A percentile compares a stretch with the other conserved stretches of the same genome.
These are phyloP conservation scores for Vicia villosa DNA, from an alignment of 306 rosid species.

Conservation along the genomic window DNA sequence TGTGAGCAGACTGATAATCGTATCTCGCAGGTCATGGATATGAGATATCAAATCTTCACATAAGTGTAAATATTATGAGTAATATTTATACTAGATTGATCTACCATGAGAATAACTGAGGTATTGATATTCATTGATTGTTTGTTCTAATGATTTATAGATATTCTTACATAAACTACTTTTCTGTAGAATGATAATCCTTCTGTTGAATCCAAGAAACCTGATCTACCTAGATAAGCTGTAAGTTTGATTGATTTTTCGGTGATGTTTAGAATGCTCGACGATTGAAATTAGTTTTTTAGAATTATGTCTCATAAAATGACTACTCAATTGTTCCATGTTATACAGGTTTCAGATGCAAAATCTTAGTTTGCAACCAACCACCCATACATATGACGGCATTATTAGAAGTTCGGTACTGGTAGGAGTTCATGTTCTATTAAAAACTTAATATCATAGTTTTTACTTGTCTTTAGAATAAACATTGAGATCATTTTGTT, in stretches of 20 bases:
- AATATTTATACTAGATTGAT: too few relatives aligned
- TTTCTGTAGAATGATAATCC: constrained; percentile 45
- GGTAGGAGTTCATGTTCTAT: neutral
- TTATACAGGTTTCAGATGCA: constrained; percentile 54
- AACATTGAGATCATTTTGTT: neutral
- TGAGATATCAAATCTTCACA: too few relatives aligned
- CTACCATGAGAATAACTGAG: too few relatives aligned
- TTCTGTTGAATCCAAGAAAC: constrained; percentile 49
- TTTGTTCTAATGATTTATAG: constrained; percentile 14
- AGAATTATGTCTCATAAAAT: neutral
- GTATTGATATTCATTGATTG: constrained; percentile 18
- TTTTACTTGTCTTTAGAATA: neutral
- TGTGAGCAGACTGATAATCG: too few relatives aligned
- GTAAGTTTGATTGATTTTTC: constrained; percentile 40
- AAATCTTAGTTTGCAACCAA: too few relatives aligned
- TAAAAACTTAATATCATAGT: constrained; percentile 5
- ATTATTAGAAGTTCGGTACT: neutral
- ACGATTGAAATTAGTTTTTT: constrained; percentile 10
- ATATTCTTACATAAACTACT: constrained; percentile 9
- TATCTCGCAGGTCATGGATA: too few relatives aligned
- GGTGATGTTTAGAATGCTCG: neutral
- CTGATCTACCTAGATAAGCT: constrained; percentile 63
- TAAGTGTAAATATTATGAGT: too few relatives aligned
- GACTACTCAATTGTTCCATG: neutral
- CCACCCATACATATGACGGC: too few relatives aligned